Percentiles rank a stretch among this genome's conserved stretches.
phyloP scores from a whole-genome alignment of 208 protist species.

The Acanthamoeba rhysodes region DNA sequence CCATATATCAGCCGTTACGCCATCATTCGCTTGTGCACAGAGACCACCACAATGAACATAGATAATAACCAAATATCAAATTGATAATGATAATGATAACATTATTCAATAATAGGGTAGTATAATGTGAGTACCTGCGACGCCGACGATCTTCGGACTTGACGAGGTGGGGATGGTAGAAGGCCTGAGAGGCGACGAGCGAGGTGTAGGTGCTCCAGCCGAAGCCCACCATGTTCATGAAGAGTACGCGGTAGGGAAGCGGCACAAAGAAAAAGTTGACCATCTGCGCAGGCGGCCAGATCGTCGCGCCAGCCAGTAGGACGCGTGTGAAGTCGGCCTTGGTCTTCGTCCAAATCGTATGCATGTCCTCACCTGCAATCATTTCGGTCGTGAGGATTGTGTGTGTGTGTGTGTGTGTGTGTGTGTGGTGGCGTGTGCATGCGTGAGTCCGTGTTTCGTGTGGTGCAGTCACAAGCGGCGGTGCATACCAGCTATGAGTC shows the following conservation, averaged over 20 bases:
- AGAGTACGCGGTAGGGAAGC: slow-evolving; percentile 36
- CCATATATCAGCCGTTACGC: neutral
- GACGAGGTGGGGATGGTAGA: neutral
- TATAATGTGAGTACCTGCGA: neutral
- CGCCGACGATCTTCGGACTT: neutral
- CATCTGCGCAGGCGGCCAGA: slow-evolving; percentile 49
- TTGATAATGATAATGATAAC: too few species aligned
- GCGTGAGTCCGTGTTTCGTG: neutral
- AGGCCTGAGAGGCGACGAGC: slow-evolving; percentile 9
- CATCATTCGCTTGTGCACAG: too few species aligned
- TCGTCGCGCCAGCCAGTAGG: neutral
- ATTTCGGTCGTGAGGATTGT: too few species aligned
- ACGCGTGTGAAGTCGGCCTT: neutral
- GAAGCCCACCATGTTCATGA: slow-evolving; percentile 67
- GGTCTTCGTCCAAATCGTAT: neutral
- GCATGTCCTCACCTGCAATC: slow-evolving; percentile 3
- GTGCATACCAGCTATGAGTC: slow-evolving; percentile 15
- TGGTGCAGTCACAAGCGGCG: neutral
- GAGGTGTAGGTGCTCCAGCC: slow-evolving; percentile 66
- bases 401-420: too few species aligned
- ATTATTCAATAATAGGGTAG: too few species aligned
- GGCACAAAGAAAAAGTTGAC: slow-evolving; percentile 61
- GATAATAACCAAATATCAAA: too few species aligned
- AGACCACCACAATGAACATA: too few species aligned
- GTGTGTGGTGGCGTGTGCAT: too few species aligned